Base-by-base conservation (phyloP, 2,329 filamentous ascomycete genomes). In the Macrophomina pseudophaseolina region DNA sequence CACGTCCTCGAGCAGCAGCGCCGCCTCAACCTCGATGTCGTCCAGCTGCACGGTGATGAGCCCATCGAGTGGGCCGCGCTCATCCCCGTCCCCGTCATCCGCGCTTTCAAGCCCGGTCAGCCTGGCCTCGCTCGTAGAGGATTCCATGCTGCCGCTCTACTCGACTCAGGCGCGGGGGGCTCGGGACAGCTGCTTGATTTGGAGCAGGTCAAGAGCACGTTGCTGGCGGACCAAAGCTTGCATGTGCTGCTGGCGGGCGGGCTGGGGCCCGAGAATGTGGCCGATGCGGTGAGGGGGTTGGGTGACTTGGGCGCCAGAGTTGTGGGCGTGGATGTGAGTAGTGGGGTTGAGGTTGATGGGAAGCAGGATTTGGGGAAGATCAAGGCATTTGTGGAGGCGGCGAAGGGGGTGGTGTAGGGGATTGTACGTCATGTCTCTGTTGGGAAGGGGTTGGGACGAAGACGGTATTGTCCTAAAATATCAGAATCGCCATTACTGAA, bases 31-130 rank as follows among this genome's bases (percentile, higher is more conserved):
- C 86, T 99, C 51, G 95, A 99, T 75, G 82, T 97, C 64, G 92
- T 99, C 6, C 95, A 99, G 76, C 86, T 99, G 2, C 95, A 99
- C 75, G 96, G 95, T 8, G 86, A 90, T 54, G 96, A 99, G 76
- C 94, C 95, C 2, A 74, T 97, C 4, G 95, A 99, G 76, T 99
- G 94, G 94, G 90, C 94, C 1, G 86, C 81, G 53, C 80, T 91
- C n/a, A 93, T 99, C 58, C 94, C 95, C 1, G 93, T 97, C 0
- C 95, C 95, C 0, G 94, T 99, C 5, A 89, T 99, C 70, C 90
- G 89, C 70, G 91, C 90, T 59, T 99, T 98, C 80, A 88, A 89
- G 64, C 93, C 93, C 0, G 87, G 85, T 2, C 88, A 94, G 60
- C 80, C 87, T n/a, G 91, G 90, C 0, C 82, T 97, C 53, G 88